phyloP scores from a whole-genome alignment of 352 stramenopile species.

The Globisporangium perplexum region DNA sequence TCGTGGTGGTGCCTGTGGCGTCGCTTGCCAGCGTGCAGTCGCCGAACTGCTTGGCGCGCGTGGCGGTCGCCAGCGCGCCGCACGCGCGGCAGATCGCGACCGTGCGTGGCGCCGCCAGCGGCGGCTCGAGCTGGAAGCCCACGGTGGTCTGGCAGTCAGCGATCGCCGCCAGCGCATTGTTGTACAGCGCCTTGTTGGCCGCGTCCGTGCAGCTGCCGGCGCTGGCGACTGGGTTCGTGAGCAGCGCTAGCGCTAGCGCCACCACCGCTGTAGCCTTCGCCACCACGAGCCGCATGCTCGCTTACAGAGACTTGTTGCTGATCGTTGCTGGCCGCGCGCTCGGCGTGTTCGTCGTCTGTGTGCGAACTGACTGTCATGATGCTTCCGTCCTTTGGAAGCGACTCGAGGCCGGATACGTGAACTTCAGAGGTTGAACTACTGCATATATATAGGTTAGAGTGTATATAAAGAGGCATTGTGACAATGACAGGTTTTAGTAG shows the following conservation, averaged over 20 bases:
- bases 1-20: not conserved
- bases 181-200: conserved; percentile 4
- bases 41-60: not conserved
- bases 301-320: not conserved
- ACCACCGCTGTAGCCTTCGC: not conserved
- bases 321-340: too few species aligned
- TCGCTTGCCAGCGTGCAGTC: not conserved
- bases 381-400: not conserved
- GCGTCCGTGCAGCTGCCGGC: conserved; percentile 1
- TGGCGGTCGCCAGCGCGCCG: not conserved
- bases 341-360: not conserved
- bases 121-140: conserved; percentile 1
- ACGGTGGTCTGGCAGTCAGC: not conserved
- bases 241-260: not conserved
- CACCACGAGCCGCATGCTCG: not conserved
- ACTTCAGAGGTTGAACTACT: not conserved
- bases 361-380: not conserved
- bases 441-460: too few species aligned
- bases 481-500: too few species aligned
- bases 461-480: too few species aligned
- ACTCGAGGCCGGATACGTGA: not conserved
- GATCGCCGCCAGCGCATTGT: not conserved
- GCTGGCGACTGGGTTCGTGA: not conserved
- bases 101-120: not conserved
- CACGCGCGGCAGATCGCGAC: not conserved